These are phyloP conservation scores for Acanthamoeba sp. DNA, from an alignment of 208 protist genomes.

Conservation along the genomic window DNA sequence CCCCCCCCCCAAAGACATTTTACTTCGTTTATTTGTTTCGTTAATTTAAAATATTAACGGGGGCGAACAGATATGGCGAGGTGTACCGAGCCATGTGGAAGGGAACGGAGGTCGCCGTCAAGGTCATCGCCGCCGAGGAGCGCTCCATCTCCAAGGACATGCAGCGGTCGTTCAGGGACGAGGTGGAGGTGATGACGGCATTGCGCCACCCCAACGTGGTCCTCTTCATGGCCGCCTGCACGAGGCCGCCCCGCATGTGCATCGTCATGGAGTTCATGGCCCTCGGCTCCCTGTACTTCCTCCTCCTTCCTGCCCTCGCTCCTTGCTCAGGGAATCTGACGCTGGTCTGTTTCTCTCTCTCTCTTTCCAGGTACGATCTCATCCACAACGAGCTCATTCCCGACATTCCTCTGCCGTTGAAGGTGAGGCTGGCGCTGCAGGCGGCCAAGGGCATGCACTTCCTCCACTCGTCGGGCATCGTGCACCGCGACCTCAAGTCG, in stretches of 20 bases:
- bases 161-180: background rate
- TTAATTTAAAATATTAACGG: no score
- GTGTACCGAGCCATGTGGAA: slow-evolving; percentile 42
- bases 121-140: slow-evolving; percentile 38
- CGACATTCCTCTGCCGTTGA: slow-evolving; percentile 47
- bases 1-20: no score
- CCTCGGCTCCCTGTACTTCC: background rate
- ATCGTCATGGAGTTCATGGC: slow-evolving; percentile 35
- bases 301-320: background rate
- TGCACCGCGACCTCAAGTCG: slow-evolving; percentile 77
- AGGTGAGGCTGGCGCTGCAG: background rate
- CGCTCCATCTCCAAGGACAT: slow-evolving; percentile 11
- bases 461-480: slow-evolving; percentile 79
- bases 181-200: slow-evolving; percentile 33
- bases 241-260: slow-evolving; percentile 12
- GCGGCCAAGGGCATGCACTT: slow-evolving; percentile 73
- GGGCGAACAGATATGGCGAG: background rate
- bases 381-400: slow-evolving; percentile 6
- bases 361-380: background rate
- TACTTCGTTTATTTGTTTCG: background rate
- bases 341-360: no score
- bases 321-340: no score
- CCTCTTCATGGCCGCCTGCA: slow-evolving; percentile 46
- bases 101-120: slow-evolving; percentile 60
- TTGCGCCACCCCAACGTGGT: slow-evolving; percentile 53